Percentiles rank a stretch among this genome's conserved stretches.
These are phyloP conservation scores for Austroboletus festivus DNA, from an alignment of 768 basidiomycete species.

Conservation along the genomic window DNA sequence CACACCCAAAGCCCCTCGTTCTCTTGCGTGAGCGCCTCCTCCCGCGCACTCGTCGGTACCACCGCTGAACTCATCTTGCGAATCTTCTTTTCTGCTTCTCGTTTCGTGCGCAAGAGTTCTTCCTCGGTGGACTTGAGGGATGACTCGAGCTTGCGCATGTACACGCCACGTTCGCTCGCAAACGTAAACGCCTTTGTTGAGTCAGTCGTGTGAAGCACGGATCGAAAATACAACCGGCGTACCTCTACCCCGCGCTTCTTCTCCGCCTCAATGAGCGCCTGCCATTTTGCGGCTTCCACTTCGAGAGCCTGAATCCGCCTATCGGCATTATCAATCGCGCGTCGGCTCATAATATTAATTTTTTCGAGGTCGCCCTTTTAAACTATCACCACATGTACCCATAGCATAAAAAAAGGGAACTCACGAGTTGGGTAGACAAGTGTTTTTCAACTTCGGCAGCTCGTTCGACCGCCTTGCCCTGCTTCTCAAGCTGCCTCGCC, in stretches of 20 bases:
- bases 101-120: conserved; percentile 43
- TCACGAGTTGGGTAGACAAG: conserved; percentile 56
- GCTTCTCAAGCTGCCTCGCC: conserved; percentile 53
- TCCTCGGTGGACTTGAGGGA: conserved; percentile 39
- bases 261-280: conserved; percentile 37
- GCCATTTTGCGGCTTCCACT: conserved; percentile 32
- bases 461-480: conserved; percentile 62
- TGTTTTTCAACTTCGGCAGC: conserved; percentile 62
- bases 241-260: conserved; percentile 41
- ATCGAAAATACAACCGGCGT: conserved; percentile 8
- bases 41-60: conserved; percentile 29
- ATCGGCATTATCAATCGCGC: conserved; percentile 27
- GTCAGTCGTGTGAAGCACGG: not conserved
- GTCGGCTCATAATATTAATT: conserved; percentile 37
- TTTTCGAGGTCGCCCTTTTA: conserved; percentile 45
- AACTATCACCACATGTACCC: too few species aligned
- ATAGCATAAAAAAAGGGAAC: conserved; percentile 22
- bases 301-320: conserved; percentile 30
- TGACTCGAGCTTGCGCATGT: conserved; percentile 22
- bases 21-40: conserved; percentile 43
- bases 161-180: conserved; percentile 31
- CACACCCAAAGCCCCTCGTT: conserved; percentile 60
- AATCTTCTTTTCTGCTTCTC: conserved; percentile 51
- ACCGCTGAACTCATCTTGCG: conserved; percentile 39
- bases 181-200: conserved; percentile 26